Evolutionary conservation across 192 early-diverging fungal species (phyloP).

Genomic region (Neocallimastix lanati): DNA sequence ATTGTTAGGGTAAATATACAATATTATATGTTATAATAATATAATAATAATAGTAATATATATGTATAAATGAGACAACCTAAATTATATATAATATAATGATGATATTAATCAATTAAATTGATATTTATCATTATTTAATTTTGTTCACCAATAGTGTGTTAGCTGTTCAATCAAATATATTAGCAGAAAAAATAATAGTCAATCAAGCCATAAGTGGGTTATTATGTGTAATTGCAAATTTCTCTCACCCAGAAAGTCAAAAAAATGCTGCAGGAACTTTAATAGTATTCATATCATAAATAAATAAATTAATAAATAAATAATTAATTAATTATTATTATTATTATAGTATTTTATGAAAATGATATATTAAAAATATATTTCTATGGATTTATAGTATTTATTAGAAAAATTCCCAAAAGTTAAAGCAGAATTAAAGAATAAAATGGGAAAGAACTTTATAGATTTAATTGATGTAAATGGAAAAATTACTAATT

Average conservation of each 20-base stretch:
- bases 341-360: too few species aligned
- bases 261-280: conserved; percentile 30
- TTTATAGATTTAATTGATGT: conserved; percentile 39
- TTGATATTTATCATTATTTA: background rate
- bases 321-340: too few species aligned
- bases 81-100: too few species aligned
- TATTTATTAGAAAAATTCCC: conserved; percentile 22
- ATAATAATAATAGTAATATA: background rate
- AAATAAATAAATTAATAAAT: background rate
- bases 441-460: conserved; percentile 32
- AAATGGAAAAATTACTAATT: too few species aligned
- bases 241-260: conserved; percentile 33
- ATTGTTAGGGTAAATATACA: conserved; percentile 36
- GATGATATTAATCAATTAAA: too few species aligned
- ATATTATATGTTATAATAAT: background rate
- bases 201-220: conserved; percentile 30
- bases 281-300: conserved; percentile 12
- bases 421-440: conserved; percentile 17
- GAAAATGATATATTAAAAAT: too few species aligned
- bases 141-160: conserved; percentile 10
- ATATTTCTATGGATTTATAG: conserved; percentile 2
- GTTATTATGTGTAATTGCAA: conserved; percentile 28
- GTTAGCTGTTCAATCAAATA: conserved; percentile 19
- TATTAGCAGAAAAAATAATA: conserved; percentile 31
- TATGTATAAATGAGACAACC: too few species aligned